phyloP scores from a whole-genome alignment of 257 asterid genomes.

The Lantana camara region DNA sequence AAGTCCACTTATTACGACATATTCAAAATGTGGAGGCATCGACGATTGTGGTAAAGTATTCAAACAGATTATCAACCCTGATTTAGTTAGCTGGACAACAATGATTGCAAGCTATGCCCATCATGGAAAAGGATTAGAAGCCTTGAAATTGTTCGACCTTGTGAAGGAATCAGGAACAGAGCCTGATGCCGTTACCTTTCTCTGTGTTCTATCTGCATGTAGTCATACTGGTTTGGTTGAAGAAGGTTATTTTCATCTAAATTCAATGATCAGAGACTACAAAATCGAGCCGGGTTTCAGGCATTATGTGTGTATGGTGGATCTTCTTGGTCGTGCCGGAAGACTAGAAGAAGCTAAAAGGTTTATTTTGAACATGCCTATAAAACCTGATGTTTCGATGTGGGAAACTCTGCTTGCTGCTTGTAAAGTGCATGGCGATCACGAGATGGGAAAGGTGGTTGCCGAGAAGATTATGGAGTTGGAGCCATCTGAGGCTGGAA shows the following conservation, averaged over 20 bases:
- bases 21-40: slow-evolving; percentile 65
- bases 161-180: slow-evolving; percentile 57
- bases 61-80: slow-evolving; percentile 45
- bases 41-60: slow-evolving; percentile 57
- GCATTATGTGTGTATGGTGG: slow-evolving; percentile 84
- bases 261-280: slow-evolving; percentile 67
- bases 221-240: slow-evolving; percentile 79
- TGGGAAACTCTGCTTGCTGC: slow-evolving; percentile 86
- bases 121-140: slow-evolving; percentile 71
- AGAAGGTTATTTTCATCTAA: slow-evolving; percentile 67
- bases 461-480: slow-evolving; percentile 60
- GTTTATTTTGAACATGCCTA: slow-evolving; percentile 62
- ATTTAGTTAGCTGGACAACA: slow-evolving; percentile 64
- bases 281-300: slow-evolving; percentile 56
- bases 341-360: slow-evolving; percentile 69
- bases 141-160: slow-evolving; percentile 54
- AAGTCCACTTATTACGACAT: slow-evolving; percentile 70
- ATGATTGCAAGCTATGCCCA: slow-evolving; percentile 75
- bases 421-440: slow-evolving; percentile 63
- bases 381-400: slow-evolving; percentile 48
- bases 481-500: slow-evolving; percentile 60
- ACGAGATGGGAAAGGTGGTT: slow-evolving; percentile 59
- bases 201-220: slow-evolving; percentile 72
- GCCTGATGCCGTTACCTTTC: slow-evolving; percentile 68
- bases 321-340: slow-evolving; percentile 83